Evolutionary conservation across 2,329 filamentous ascomycete species (phyloP).

Genomic region (Trichoderma atrobrunneum): DNA sequence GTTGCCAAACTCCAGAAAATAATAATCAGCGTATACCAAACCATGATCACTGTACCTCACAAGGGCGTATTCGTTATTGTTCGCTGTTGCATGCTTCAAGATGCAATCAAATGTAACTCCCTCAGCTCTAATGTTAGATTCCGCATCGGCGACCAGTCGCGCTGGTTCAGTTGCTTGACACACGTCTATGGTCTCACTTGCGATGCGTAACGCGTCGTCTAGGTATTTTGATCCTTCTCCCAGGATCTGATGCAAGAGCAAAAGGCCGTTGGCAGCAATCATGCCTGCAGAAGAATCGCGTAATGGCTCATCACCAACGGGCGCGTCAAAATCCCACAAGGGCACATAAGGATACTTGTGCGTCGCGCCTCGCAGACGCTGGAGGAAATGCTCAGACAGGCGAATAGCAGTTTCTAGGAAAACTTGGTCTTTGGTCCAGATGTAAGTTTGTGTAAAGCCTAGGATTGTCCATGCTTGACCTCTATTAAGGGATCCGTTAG

Average conservation of each 20-base stretch:
- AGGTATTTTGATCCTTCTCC: constrained; percentile 25
- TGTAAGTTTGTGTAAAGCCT: constrained; percentile 48
- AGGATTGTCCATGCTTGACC: constrained; percentile 50
- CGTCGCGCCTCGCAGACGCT: constrained; percentile 29
- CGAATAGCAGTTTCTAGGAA: constrained; percentile 45
- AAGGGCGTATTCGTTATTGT: constrained; percentile 29
- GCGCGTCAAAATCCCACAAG: constrained; percentile 40
- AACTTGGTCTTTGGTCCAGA: constrained; percentile 40
- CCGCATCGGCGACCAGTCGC: neutral
- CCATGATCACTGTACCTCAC: constrained; percentile 38
- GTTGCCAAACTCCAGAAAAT: constrained; percentile 46
- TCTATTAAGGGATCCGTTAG: neutral
- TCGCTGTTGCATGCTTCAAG: constrained; percentile 35
- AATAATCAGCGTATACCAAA: constrained; percentile 50
- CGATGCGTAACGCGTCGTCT: constrained; percentile 30
- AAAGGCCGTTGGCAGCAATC: constrained; percentile 43
- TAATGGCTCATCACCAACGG: constrained; percentile 33
- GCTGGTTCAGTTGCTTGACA: constrained; percentile 29
- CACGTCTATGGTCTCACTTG: constrained; percentile 31
- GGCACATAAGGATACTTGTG: constrained; percentile 29
- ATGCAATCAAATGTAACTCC: constrained; percentile 31
- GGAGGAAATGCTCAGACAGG: constrained; percentile 47
- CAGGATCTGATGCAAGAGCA: constrained; percentile 38
- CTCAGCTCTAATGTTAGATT: constrained; percentile 2
- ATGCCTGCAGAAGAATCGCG: constrained; percentile 39